These are phyloP conservation scores for Cyclotella baltica DNA, from an alignment of 108 stramenopile genomes.

Conservation along the genomic window DNA sequence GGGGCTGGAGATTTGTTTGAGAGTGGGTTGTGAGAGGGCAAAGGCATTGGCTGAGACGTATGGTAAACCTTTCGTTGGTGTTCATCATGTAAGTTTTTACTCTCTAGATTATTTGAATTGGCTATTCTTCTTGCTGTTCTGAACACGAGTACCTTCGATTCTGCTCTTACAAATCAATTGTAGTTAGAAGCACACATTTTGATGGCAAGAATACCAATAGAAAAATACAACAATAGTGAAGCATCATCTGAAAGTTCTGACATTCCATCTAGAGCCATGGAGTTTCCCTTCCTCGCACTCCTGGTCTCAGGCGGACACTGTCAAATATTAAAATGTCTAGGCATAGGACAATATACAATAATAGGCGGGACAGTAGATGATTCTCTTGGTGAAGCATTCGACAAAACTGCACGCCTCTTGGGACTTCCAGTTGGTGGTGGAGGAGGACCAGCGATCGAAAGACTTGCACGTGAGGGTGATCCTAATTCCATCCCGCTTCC, in stretches of 20 bases:
- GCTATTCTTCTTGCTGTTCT: neutral
- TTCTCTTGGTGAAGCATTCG: slow-evolving; percentile 93
- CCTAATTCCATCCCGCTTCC: slow-evolving; percentile 76
- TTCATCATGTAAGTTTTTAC: slow-evolving; percentile 78
- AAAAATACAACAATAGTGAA: slow-evolving; percentile 27
- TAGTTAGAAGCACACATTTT: slow-evolving; percentile 95
- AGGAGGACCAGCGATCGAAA: slow-evolving; percentile 95
- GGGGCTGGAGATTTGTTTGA: slow-evolving; percentile 96
- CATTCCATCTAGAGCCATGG: slow-evolving; percentile 51
- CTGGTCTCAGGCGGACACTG: slow-evolving; percentile 97
- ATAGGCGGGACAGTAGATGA: slow-evolving; percentile 97
- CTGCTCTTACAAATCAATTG: too few species aligned
- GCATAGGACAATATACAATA: slow-evolving; percentile 83
- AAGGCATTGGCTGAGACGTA: slow-evolving; percentile 77
- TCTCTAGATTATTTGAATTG: neutral
- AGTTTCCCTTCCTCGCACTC: slow-evolving; percentile 96
- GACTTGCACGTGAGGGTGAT: slow-evolving; percentile 85
- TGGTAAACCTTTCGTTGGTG: slow-evolving; percentile 92
- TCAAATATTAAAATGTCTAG: slow-evolving; percentile 88
- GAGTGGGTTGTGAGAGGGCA: slow-evolving; percentile 92
- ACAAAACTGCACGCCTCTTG: slow-evolving; percentile 94
- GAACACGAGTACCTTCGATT: too few species aligned
- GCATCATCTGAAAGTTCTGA: slow-evolving; percentile 13
- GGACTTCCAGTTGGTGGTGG: slow-evolving; percentile 89
- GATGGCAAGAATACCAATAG: slow-evolving; percentile 84